Base-by-base conservation (phyloP, 2,329 filamentous ascomycete genomes). In the Aspergillus sp. region DNA sequence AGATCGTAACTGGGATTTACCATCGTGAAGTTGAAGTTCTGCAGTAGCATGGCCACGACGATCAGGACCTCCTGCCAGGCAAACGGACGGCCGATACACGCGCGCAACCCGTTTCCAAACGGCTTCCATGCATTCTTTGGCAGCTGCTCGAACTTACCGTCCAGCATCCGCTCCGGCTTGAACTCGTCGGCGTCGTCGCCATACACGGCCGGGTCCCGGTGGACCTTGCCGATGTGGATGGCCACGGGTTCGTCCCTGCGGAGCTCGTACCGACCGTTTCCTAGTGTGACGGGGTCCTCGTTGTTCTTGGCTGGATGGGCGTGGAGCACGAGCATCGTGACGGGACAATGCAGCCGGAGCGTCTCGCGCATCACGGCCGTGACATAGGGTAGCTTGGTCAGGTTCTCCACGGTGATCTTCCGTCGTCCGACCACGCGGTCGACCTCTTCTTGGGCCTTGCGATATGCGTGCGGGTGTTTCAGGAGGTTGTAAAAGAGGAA, bases 51-150 rank as follows among this genome's bases (percentile, higher is more conserved):
- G 0, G 84, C 82, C 59, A 85, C 75, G 7, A 80, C 78, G 1
- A 89, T 71, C 4, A 87, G 65, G 2, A 81, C 78, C 69, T 92
- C 88, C 64, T 92, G 88, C 85, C 85, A 88, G 1, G 88, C 87
- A 65, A 91, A 91, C 0, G 83, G 78, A 1, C 87, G 76, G 3
- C 88, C 88, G 55, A 91, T 91, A 60, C 88, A 92, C 1, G 76
- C 85, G 49, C 88, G 76, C 57, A 81, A 77, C 1, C 88, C 88
- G 53, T 88, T 88, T 1, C 88, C 89, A 60, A 91, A 92, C 32
- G 88, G 87, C 71, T 88, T 88, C 85, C 83, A 88, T 29, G 79
- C 77, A 57, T 84, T 83, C 43, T 81, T 81, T 25, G 82, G 85
- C 31, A 88, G 75, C 36, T 82, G 81, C 54, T 83, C 81, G 61